phyloP scores from a whole-genome alignment of 352 stramenopile species.

The Peronospora tabacina region DNA sequence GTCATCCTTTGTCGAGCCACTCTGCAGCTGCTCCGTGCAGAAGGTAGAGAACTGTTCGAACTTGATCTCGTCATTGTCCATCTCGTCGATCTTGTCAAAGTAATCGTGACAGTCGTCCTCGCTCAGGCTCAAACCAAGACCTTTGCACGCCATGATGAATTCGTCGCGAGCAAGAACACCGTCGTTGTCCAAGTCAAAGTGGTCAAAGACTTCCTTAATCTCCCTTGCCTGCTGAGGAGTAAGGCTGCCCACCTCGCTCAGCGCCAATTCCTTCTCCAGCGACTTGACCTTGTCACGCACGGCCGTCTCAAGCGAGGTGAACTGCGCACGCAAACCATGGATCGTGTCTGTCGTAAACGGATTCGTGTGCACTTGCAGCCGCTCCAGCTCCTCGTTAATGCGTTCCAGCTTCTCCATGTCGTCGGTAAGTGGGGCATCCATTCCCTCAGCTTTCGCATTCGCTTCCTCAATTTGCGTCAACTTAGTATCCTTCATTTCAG shows the following conservation, averaged over 20 bases:
- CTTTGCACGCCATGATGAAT: conserved; percentile 89
- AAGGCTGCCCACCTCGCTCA: conserved; percentile 78
- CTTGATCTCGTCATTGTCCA: conserved; percentile 79
- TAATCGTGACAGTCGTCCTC: conserved; percentile 85
- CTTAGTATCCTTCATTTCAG: conserved; percentile 17
- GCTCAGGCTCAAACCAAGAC: conserved; percentile 74
- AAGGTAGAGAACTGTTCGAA: conserved; percentile 84
- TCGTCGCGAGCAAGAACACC: conserved; percentile 80
- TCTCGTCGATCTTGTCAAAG: conserved; percentile 81
- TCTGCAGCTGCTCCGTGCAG: conserved; percentile 85
- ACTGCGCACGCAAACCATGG: conserved; percentile 77
- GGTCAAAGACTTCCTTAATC: conserved; percentile 87
- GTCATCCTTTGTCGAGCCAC: conserved; percentile 74
- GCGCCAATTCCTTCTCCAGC: conserved; percentile 82
- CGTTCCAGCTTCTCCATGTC: conserved; percentile 82
- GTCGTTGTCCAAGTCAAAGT: conserved; percentile 87
- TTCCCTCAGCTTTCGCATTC: conserved; percentile 25
- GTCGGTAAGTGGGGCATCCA: conserved; percentile 45
- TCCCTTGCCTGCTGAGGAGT: conserved; percentile 77
- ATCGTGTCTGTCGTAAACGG: conserved; percentile 88
- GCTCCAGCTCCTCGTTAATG: conserved; percentile 76
- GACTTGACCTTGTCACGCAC: conserved; percentile 82
- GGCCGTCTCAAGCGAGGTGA: conserved; percentile 69
- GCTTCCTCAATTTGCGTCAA: conserved; percentile 19
- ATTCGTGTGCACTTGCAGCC: conserved; percentile 83